Conservation (phyloP, 305 asterid genomes). For the Euphrasia arctica region DNA sequence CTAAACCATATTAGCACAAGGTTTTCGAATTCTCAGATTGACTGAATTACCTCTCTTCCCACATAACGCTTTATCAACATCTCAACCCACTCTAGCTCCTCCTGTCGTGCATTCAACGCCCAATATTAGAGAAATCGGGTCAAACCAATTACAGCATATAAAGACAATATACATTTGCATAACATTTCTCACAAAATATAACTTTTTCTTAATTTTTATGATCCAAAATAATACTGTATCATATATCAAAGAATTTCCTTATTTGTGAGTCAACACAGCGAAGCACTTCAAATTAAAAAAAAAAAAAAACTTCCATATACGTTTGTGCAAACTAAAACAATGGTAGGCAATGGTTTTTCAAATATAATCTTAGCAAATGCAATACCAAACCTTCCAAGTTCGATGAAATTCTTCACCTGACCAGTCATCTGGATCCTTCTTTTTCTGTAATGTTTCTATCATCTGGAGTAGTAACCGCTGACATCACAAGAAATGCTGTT, state of each 20-base stretch:
- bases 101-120: slow-evolving; percentile 43
- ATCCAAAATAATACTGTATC: not conserved
- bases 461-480: slow-evolving; percentile 75
- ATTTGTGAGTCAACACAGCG: not conserved
- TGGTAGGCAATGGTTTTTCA: not conserved
- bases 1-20: slow-evolving; percentile 12
- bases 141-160: not conserved
- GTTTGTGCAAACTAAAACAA: not conserved
- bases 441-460: slow-evolving; percentile 35
- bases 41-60: slow-evolving; percentile 82
- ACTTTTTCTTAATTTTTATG: slow-evolving; percentile 4
- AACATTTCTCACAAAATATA: not conserved
- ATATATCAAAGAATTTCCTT: slow-evolving; percentile 8
- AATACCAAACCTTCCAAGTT: slow-evolving; percentile 60
- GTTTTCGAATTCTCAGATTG: slow-evolving; percentile 7
- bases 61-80: slow-evolving; percentile 64
- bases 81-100: slow-evolving; percentile 79
- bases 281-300: not conserved
- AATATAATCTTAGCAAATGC: slow-evolving; percentile 17
- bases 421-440: slow-evolving; percentile 35
- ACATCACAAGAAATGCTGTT: slow-evolving; percentile 24
- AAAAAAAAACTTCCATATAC: slow-evolving; percentile 3
- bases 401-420: slow-evolving; percentile 43
- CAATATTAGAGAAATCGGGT: slow-evolving; percentile 29
- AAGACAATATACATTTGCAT: slow-evolving; percentile 4